Evolutionary conservation across 169 alveolate species (phyloP).

Genomic region (Theileria equi): DNA sequence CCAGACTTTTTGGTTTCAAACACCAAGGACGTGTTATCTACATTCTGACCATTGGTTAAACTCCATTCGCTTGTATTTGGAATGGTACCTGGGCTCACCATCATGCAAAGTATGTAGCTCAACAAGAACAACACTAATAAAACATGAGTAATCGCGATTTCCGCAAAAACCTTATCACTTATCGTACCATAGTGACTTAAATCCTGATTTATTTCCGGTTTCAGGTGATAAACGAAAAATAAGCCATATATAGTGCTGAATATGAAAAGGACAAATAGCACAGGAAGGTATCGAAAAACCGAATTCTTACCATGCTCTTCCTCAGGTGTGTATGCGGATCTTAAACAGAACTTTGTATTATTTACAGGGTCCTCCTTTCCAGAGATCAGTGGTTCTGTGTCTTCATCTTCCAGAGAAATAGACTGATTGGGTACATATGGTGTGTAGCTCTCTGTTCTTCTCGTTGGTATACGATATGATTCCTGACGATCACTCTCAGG

Average conservation of each 20-base stretch:
- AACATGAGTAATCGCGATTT: slow-evolving; percentile 43
- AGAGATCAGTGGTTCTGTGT: slow-evolving; percentile 31
- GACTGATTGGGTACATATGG: slow-evolving; percentile 29
- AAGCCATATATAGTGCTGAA: slow-evolving; percentile 15
- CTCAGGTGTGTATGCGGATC: slow-evolving; percentile 22
- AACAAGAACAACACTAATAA: slow-evolving; percentile 64
- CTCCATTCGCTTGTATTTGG: slow-evolving; percentile 84
- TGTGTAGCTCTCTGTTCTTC: slow-evolving; percentile 32
- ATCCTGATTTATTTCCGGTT: slow-evolving; percentile 35
- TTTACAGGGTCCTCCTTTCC: slow-evolving; percentile 26
- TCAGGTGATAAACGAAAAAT: slow-evolving; percentile 31
- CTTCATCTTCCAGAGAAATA: not conserved
- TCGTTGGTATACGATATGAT: slow-evolving; percentile 26
- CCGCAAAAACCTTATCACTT: slow-evolving; percentile 43
- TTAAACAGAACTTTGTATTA: slow-evolving; percentile 6
- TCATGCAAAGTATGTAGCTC: slow-evolving; percentile 76
- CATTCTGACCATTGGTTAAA: slow-evolving; percentile 24
- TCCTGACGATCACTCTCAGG: not conserved
- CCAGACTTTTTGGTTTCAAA: slow-evolving; percentile 73
- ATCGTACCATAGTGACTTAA: slow-evolving; percentile 27
- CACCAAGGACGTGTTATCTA: slow-evolving; percentile 24
- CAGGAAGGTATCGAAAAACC: slow-evolving; percentile 39
- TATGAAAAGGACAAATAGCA: slow-evolving; percentile 15
- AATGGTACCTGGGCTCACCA: slow-evolving; percentile 79
- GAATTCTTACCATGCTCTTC: slow-evolving; percentile 3